phyloP scores from a whole-genome alignment of 352 stramenopile species.

The Globisporangium recalcitrans region DNA sequence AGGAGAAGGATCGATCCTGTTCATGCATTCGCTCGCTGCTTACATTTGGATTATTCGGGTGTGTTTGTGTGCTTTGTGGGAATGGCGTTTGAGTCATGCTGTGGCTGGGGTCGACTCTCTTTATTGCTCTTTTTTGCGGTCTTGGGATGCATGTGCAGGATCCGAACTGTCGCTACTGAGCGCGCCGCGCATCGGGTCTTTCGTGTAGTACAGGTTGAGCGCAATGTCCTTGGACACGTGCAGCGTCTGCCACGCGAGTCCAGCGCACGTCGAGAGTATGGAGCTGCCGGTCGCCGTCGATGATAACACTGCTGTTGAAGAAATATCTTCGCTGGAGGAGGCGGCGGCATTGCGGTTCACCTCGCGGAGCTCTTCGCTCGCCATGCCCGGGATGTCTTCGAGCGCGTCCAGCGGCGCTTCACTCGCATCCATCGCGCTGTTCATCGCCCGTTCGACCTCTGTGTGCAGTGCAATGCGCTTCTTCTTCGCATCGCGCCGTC shows the following conservation, averaged over 20 bases:
- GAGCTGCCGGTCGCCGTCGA: slow-evolving; percentile 14
- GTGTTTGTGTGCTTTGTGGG: neutral
- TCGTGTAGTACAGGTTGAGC: slow-evolving; percentile 35
- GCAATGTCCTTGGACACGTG: slow-evolving; percentile 42
- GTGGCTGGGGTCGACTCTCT: too few relatives aligned
- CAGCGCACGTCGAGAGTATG: slow-evolving; percentile 29
- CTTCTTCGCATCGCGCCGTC: slow-evolving; percentile 33
- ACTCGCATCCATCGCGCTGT: slow-evolving; percentile 21
- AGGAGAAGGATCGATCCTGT: neutral
- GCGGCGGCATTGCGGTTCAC: slow-evolving; percentile 9
- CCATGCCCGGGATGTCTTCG: slow-evolving; percentile 21
- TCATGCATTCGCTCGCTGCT: neutral
- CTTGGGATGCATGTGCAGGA: neutral
- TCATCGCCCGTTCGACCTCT: slow-evolving; percentile 56
- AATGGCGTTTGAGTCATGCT: neutral
- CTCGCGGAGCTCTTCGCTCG: slow-evolving; percentile 20
- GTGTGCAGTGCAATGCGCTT: slow-evolving; percentile 29
- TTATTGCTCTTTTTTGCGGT: slow-evolving; percentile 5
- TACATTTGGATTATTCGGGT: neutral
- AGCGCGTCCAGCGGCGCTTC: slow-evolving; percentile 31
- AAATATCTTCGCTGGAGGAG: neutral
- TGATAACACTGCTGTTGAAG: neutral
- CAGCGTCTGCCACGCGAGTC: slow-evolving; percentile 38
- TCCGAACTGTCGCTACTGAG: slow-evolving; percentile 12
- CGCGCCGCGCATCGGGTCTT: slow-evolving; percentile 34